phyloP scores from a whole-genome alignment of 2,329 filamentous ascomycete genomes.

The Polytolypa hystricis region DNA sequence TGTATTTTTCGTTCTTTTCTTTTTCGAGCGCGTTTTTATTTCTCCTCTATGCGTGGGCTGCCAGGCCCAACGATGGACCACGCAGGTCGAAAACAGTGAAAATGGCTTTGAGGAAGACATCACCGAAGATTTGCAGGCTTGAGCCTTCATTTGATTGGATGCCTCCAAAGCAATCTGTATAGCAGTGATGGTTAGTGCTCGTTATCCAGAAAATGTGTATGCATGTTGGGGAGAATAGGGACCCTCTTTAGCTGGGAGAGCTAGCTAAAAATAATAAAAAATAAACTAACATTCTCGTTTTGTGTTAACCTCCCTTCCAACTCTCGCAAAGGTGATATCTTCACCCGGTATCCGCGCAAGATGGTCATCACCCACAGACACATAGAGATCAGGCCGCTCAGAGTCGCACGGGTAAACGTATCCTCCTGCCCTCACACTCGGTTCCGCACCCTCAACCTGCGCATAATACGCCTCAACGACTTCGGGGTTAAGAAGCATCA shows the following conservation, averaged over 20 bases:
- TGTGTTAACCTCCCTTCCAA: slow-evolving; percentile 34
- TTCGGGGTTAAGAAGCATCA: slow-evolving; percentile 49
- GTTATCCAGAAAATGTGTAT: no score
- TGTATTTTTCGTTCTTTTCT: no score
- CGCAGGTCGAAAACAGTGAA: slow-evolving; percentile 49
- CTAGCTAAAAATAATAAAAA: neutral
- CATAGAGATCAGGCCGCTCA: slow-evolving; percentile 43
- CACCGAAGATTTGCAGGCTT: slow-evolving; percentile 48
- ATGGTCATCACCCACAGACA: slow-evolving; percentile 42
- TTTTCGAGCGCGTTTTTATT: no score
- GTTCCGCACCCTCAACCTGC: slow-evolving; percentile 41
- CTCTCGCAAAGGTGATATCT: slow-evolving; percentile 45
- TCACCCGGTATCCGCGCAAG: slow-evolving; percentile 44
- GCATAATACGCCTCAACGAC: slow-evolving; percentile 52
- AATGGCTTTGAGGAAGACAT: slow-evolving; percentile 49
- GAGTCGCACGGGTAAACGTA: slow-evolving; percentile 49
- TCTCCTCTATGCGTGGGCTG: slow-evolving; percentile 30
- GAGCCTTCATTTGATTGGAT: slow-evolving; percentile 48
- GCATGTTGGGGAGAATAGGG: neutral
- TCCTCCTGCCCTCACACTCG: slow-evolving; percentile 33
- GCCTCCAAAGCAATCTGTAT: slow-evolving; percentile 45
- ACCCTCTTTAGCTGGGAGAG: neutral
- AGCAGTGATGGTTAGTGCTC: slow-evolving; percentile 10
- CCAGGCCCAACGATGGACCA: slow-evolving; percentile 42
- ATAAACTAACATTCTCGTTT: slow-evolving; percentile 27